A percentile compares a stretch with the other conserved stretches of the same genome.
Conservation (phyloP, 106 monocot species). For the Agapanthus africanus region DNA sequence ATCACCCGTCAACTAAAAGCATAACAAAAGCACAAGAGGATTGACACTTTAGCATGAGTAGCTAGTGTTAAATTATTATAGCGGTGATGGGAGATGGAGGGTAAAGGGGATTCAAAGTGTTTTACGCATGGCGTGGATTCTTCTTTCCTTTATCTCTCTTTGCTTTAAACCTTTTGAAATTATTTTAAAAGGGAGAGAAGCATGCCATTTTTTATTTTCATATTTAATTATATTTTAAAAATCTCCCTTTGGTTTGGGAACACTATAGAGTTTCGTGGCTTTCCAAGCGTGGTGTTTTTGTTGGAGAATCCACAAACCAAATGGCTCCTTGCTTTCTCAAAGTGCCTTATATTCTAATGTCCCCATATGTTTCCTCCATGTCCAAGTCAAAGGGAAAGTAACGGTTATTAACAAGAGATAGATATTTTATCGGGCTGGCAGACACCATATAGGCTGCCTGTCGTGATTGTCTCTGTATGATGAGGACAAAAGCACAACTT, state of each 20-base stretch:
- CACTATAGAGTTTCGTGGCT: slow-evolving; percentile 3
- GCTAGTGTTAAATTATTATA: not conserved
- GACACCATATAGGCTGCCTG: too few relatives aligned
- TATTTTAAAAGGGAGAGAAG: not conserved
- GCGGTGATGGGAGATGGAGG: not conserved
- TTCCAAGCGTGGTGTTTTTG: slow-evolving; percentile 26
- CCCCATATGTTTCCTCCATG: not conserved
- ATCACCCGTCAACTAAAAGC: too few relatives aligned
- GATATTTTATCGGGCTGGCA: too few relatives aligned
- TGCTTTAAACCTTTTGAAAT: not conserved
- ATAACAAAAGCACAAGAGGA: slow-evolving; percentile 1
- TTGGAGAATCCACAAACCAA: slow-evolving; percentile 25
- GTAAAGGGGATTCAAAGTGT: not conserved
- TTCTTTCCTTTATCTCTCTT: not conserved
- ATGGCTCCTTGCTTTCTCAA: slow-evolving; percentile 18
- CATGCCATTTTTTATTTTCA: too few relatives aligned
- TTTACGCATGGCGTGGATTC: slow-evolving; percentile 6
- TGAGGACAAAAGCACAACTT: too few relatives aligned
- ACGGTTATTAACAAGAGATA: too few relatives aligned
- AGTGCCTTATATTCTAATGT: too few relatives aligned
- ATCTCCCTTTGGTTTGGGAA: too few relatives aligned
- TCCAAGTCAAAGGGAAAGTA: slow-evolving; percentile 16
- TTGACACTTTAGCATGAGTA: not conserved
- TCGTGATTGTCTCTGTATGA: too few relatives aligned
- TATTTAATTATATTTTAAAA: too few relatives aligned